Conservation (phyloP, 129 eudicot species). For the Scalesia atractyloides region DNA sequence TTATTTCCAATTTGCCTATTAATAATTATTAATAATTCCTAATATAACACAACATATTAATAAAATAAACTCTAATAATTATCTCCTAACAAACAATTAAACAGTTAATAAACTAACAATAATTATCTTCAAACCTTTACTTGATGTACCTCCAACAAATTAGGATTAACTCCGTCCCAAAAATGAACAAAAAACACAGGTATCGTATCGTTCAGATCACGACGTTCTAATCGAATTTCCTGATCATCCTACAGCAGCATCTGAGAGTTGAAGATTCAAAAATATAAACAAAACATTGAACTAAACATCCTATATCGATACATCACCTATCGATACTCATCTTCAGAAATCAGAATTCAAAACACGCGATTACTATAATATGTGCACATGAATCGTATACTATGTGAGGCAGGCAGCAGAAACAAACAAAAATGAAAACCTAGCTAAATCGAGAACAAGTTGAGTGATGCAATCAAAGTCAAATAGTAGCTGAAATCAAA, state of each 20-base stretch:
- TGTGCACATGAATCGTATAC: not conserved
- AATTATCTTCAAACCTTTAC: too few relatives aligned
- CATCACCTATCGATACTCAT: not conserved
- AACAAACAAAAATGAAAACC: constrained; percentile 12
- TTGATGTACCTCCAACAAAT: too few relatives aligned
- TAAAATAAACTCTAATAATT: too few relatives aligned
- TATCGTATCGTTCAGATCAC: constrained; percentile 22
- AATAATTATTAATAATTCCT: too few relatives aligned
- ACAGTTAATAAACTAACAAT: too few relatives aligned
- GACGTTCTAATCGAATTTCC: not conserved
- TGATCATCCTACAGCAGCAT: constrained; percentile 2
- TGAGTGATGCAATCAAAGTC: not conserved
- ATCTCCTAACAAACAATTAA: too few relatives aligned
- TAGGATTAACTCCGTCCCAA: too few relatives aligned
- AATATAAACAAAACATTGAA: not conserved
- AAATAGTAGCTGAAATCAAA: not conserved
- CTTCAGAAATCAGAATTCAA: constrained; percentile 4
- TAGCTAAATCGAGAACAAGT: not conserved
- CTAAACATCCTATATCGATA: not conserved
- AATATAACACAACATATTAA: too few relatives aligned
- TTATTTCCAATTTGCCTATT: too few relatives aligned
- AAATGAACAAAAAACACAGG: not conserved
- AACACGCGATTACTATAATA: not conserved
- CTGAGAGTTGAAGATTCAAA: not conserved
- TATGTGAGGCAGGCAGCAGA: not conserved